Percentiles rank a stretch among this genome's conserved stretches.
Evolutionary conservation across 2,329 filamentous ascomycete genomes (phyloP).

Genomic region (Apiospora pterosperma): DNA sequence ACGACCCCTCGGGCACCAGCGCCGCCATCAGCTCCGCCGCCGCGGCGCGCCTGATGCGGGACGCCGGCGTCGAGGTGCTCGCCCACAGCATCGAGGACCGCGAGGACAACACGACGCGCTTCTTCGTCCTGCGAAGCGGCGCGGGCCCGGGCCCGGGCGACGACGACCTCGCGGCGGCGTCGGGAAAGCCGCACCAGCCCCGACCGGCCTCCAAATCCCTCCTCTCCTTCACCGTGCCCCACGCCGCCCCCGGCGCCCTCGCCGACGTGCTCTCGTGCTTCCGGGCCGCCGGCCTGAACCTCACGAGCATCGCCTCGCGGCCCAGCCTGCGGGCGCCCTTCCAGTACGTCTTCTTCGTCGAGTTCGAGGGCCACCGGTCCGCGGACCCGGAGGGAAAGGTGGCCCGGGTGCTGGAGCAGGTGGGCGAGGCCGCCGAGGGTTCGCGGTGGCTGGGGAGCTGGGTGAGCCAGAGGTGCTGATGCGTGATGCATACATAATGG

Average conservation of each 20-base stretch:
- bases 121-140: slow-evolving; percentile 58
- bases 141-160: background rate
- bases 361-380: slow-evolving; percentile 67
- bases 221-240: slow-evolving; percentile 78
- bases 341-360: slow-evolving; percentile 93
- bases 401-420: slow-evolving; percentile 54
- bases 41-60: slow-evolving; percentile 59
- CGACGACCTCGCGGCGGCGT: background rate
- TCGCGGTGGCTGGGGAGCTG: slow-evolving; percentile 72
- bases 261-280: slow-evolving; percentile 81
- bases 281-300: slow-evolving; percentile 66
- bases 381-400: slow-evolving; percentile 56
- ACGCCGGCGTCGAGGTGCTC: slow-evolving; percentile 65
- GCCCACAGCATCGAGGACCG: slow-evolving; percentile 69
- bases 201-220: slow-evolving; percentile 57
- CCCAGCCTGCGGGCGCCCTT: slow-evolving; percentile 74
- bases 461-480: slow-evolving; percentile 32
- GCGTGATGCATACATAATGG: background rate
- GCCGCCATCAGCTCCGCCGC: slow-evolving; percentile 78
- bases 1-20: slow-evolving; percentile 53
- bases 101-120: slow-evolving; percentile 74
- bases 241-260: slow-evolving; percentile 74
- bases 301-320: slow-evolving; percentile 87
- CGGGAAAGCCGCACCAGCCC: slow-evolving; percentile 13
- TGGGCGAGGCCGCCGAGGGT: slow-evolving; percentile 54